A percentile compares a stretch with the other conserved stretches of the same genome.
These are phyloP conservation scores for Maudiozyma turicensis DNA, from an alignment of 805 yeast genomes.

Conservation along the genomic window DNA sequence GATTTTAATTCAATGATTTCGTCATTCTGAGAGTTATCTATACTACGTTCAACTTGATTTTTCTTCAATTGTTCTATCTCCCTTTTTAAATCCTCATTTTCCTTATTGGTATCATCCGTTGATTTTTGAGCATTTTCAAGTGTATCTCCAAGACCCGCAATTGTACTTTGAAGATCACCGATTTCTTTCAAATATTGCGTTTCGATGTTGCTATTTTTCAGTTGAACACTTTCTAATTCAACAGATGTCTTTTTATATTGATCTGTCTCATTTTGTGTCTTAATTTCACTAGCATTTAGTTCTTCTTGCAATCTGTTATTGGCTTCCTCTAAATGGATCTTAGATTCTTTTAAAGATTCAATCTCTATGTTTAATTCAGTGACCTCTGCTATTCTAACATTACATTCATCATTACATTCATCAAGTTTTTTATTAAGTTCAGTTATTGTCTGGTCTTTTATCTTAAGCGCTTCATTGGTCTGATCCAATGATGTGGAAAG, in stretches of 20 bases:
- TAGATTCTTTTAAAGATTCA: slow-evolving; percentile 26
- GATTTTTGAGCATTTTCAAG: slow-evolving; percentile 10
- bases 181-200: slow-evolving; percentile 31
- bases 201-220: slow-evolving; percentile 21
- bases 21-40: not conserved
- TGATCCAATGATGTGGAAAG: not conserved
- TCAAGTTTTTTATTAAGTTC: slow-evolving; percentile 19
- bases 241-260: slow-evolving; percentile 14
- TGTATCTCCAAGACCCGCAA: slow-evolving; percentile 27
- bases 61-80: slow-evolving; percentile 10
- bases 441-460: slow-evolving; percentile 9
- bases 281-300: slow-evolving; percentile 19
- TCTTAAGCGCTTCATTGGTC: slow-evolving; percentile 3
- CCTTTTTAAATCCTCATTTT: not conserved
- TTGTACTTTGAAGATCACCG: slow-evolving; percentile 29
- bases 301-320: slow-evolving; percentile 27
- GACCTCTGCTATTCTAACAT: slow-evolving; percentile 31
- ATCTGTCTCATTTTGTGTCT: slow-evolving; percentile 11
- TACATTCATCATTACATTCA: slow-evolving; percentile 26
- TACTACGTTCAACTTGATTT: not conserved
- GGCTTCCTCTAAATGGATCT: slow-evolving; percentile 20
- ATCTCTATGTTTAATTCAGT: slow-evolving; percentile 27
- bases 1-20: not conserved
- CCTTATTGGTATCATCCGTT: slow-evolving; percentile 7
- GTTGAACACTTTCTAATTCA: slow-evolving; percentile 24